Evolutionary conservation across 1,284 basidiomycete species (phyloP).

Genomic region (Ceratobasidium sp.): DNA sequence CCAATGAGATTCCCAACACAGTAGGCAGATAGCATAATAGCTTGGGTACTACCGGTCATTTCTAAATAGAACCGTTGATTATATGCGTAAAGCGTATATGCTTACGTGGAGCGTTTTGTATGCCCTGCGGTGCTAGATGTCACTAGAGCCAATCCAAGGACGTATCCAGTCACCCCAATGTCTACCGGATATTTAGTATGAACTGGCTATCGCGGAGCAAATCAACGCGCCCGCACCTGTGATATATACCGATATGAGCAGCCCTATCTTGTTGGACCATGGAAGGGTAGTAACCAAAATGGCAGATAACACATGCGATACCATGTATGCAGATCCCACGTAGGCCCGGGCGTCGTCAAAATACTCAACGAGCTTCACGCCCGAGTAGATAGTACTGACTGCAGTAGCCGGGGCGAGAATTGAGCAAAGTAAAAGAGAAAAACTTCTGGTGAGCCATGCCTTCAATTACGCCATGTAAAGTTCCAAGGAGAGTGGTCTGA

Average conservation of each 20-base stretch:
- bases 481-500: conserved; percentile 71
- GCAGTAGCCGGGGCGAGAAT: no score
- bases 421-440: no score
- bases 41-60: conserved; percentile 1
- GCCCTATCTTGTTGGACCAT: conserved; percentile 35
- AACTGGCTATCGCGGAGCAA: not conserved
- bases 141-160: conserved; percentile 12
- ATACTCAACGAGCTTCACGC: conserved; percentile 67
- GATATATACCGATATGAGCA: conserved; percentile 20
- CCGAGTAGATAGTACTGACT: conserved; percentile 69
- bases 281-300: conserved; percentile 73
- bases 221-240: not conserved
- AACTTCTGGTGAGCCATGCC: conserved; percentile 51
- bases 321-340: conserved; percentile 67
- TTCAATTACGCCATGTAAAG: conserved; percentile 73
- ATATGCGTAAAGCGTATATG: not conserved
- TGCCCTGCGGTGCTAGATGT: conserved; percentile 33
- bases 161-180: conserved; percentile 26
- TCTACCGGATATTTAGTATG: not conserved
- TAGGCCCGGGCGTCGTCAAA: conserved; percentile 68
- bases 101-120: conserved; percentile 37
- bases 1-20: conserved; percentile 34
- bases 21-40: conserved; percentile 32
- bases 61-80: not conserved
- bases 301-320: conserved; percentile 70